These are phyloP conservation scores for Senna tora DNA, from an alignment of 306 rosid genomes.

Conservation along the genomic window DNA sequence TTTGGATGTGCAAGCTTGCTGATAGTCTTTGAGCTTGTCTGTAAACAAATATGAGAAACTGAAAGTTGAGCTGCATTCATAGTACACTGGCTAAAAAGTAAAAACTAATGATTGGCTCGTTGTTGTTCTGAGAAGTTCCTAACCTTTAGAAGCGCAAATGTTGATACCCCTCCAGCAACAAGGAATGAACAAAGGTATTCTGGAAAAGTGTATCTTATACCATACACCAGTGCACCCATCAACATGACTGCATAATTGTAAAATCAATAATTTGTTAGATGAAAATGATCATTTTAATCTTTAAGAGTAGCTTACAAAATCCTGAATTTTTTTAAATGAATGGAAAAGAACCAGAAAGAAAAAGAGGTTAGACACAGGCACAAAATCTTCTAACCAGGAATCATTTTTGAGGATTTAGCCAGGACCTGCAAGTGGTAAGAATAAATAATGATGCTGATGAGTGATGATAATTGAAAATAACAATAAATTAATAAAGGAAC, in stretches of 20 bases:
- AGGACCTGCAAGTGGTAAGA: slow-evolving; percentile 67
- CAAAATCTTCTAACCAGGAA: slow-evolving; percentile 71
- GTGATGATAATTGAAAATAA: not conserved
- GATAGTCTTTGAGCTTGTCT: slow-evolving; percentile 95
- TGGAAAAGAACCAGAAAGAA: not conserved
- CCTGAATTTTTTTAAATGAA: not conserved
- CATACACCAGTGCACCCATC: slow-evolving; percentile 88
- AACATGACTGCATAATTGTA: slow-evolving; percentile 78
- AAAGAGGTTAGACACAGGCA: not conserved
- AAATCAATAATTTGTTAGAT: slow-evolving; percentile 23
- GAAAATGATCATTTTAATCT: slow-evolving; percentile 6
- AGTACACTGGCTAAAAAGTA: not conserved
- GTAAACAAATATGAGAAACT: slow-evolving; percentile 35
- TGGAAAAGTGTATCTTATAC: slow-evolving; percentile 73
- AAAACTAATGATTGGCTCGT: not conserved
- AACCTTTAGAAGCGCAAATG: slow-evolving; percentile 92
- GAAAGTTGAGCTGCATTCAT: slow-evolving; percentile 14
- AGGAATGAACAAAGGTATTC: slow-evolving; percentile 83
- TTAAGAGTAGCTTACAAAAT: slow-evolving; percentile 9
- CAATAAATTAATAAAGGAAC: not conserved
- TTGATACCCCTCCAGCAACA: slow-evolving; percentile 97
- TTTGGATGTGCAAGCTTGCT: slow-evolving; percentile 94
- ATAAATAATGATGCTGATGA: not conserved
- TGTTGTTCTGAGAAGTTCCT: slow-evolving; percentile 29
- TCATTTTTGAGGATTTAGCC: slow-evolving; percentile 98